phyloP scores from a whole-genome alignment of 345 rosid genomes.

The Noccaea bulbosa region DNA sequence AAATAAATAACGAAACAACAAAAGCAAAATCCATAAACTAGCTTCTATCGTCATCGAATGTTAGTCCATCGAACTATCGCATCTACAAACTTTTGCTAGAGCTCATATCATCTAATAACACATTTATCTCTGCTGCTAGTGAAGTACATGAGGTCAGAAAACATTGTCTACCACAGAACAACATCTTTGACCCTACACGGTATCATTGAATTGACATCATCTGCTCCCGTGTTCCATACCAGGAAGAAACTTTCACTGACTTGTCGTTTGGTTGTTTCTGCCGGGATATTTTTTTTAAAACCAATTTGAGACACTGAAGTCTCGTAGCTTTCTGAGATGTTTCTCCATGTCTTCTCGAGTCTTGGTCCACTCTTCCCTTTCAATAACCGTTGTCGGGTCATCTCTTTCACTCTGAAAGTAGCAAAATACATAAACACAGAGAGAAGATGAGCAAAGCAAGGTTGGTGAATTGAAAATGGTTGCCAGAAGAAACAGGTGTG shows the following conservation, averaged over 20 bases:
- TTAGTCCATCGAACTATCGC: neutral
- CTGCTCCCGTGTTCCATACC: neutral
- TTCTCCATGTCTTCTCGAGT: slow-evolving; percentile 83
- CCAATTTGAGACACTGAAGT: slow-evolving; percentile 85
- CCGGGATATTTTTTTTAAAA: slow-evolving; percentile 44
- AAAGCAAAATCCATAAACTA: slow-evolving; percentile 17
- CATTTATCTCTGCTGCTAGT: slow-evolving; percentile 20
- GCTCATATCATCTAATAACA: neutral
- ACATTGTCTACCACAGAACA: slow-evolving; percentile 9
- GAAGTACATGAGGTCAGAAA: slow-evolving; percentile 21
- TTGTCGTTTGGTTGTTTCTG: neutral
- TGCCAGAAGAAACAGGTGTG: neutral
- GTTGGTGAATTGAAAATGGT: neutral
- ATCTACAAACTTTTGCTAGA: slow-evolving; percentile 3
- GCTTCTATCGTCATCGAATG: slow-evolving; percentile 29
- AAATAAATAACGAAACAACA: slow-evolving; percentile 8
- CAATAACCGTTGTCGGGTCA: slow-evolving; percentile 77
- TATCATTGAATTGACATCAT: slow-evolving; percentile 15
- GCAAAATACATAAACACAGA: neutral
- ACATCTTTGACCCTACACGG: slow-evolving; percentile 5
- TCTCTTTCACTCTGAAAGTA: slow-evolving; percentile 64
- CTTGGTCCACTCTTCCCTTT: slow-evolving; percentile 86
- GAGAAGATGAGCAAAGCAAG: neutral
- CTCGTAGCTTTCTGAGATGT: slow-evolving; percentile 86
- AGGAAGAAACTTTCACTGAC: neutral